Percentiles rank a stretch among this genome's conserved stretches.
Conservation (phyloP, 169 alveolate species). For the Cryptosporidium andersoni region DNA sequence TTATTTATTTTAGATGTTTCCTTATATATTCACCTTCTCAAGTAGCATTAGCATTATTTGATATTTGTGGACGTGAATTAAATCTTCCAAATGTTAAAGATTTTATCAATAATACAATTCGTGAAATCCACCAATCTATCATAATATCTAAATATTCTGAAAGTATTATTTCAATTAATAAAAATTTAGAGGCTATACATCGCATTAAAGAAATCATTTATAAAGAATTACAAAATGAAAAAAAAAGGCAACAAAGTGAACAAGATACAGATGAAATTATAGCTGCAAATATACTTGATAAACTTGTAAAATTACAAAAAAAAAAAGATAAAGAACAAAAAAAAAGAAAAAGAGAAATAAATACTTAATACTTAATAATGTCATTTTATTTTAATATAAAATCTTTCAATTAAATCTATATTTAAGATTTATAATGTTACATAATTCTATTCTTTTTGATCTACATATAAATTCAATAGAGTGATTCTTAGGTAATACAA, state of each 20-base stretch:
- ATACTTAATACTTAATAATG: not conserved
- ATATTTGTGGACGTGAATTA: slow-evolving; percentile 54
- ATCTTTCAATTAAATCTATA: not conserved
- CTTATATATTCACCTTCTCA: slow-evolving; percentile 64
- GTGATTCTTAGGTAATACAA: slow-evolving; percentile 39
- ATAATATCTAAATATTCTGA: not conserved
- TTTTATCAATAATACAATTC: slow-evolving; percentile 25
- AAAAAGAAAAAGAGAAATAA: slow-evolving; percentile 24
- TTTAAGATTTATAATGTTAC: slow-evolving; percentile 3
- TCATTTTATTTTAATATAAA: not conserved
- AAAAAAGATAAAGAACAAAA: slow-evolving; percentile 52
- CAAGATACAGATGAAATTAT: slow-evolving; percentile 29
- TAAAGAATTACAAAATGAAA: slow-evolving; percentile 24
- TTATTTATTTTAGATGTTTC: slow-evolving; percentile 24
- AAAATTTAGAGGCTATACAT: slow-evolving; percentile 12
- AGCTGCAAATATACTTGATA: slow-evolving; percentile 43
- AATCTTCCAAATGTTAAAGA: slow-evolving; percentile 56
- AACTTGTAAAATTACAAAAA: slow-evolving; percentile 42
- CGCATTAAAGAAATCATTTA: slow-evolving; percentile 21
- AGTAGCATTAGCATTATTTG: slow-evolving; percentile 44
- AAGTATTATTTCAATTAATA: not conserved
- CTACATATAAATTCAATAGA: slow-evolving; percentile 65
- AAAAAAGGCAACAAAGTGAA: slow-evolving; percentile 9
- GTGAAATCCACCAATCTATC: slow-evolving; percentile 42
- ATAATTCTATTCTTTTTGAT: slow-evolving; percentile 34